Percentiles rank a stretch among this genome's conserved stretches.
phyloP scores from a whole-genome alignment of 2,329 filamentous ascomycete genomes.

The Blastomyces emzantsi region DNA sequence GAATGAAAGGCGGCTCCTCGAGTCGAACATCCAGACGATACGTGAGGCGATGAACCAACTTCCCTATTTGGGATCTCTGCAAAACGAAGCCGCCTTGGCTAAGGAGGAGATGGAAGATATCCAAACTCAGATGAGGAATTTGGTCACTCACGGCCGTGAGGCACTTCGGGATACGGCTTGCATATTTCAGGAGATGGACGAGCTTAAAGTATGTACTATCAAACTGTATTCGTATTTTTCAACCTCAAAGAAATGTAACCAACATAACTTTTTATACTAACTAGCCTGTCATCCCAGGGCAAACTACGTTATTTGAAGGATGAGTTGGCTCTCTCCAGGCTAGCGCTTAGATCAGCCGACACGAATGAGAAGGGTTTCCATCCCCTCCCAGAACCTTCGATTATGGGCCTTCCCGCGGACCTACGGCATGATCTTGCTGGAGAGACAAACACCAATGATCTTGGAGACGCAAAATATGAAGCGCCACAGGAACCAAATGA shows the following conservation, averaged over 20 bases:
- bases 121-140: neutral
- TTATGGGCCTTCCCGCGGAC: neutral
- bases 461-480: neutral
- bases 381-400: too few species aligned
- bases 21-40: neutral
- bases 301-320: neutral
- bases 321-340: neutral
- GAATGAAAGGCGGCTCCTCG: neutral
- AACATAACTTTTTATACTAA: neutral
- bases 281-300: neutral
- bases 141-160: neutral
- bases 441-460: neutral
- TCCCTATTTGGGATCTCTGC: neutral
- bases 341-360: neutral
- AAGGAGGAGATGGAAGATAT: neutral
- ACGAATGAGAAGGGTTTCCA: neutral
- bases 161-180: neutral
- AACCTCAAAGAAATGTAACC: neutral
- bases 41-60: neutral
- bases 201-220: constrained; percentile 1
- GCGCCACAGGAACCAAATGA: neutral
- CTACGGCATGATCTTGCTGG: neutral
- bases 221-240: neutral
- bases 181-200: neutral
- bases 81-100: neutral